Evolutionary conservation across 306 rosid genomes (phyloP).

Genomic region (Canavalia gladiata): DNA sequence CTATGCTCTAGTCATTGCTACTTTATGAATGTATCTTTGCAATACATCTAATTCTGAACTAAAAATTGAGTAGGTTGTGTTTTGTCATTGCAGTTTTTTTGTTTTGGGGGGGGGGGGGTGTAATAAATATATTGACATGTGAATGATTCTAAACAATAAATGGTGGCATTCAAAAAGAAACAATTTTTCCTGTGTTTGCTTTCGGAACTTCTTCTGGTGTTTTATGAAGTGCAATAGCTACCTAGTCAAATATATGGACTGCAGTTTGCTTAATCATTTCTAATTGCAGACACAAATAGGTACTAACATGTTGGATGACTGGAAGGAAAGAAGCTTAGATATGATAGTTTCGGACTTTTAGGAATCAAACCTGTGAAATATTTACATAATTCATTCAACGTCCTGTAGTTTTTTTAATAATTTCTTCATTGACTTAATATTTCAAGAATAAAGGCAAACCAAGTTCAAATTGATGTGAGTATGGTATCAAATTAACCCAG

Average conservation of each 20-base stretch:
- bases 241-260: constrained; percentile 22
- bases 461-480: background rate
- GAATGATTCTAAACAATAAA: background rate
- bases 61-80: constrained; percentile 20
- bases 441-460: background rate
- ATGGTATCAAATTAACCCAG: no score
- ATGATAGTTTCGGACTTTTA: constrained; percentile 16
- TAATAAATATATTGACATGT: no score
- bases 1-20: constrained; percentile 20
- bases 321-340: constrained; percentile 27
- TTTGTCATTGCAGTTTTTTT: background rate
- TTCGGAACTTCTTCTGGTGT: constrained; percentile 5
- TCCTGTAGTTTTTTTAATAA: background rate
- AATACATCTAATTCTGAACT: background rate
- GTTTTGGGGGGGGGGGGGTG: no score
- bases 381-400: constrained; percentile 1
- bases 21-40: constrained; percentile 23
- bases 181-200: background rate
- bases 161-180: background rate
- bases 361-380: constrained; percentile 24
- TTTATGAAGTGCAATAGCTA: constrained; percentile 15
- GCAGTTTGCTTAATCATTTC: constrained; percentile 1
- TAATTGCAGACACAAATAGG: background rate
- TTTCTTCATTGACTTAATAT: background rate
- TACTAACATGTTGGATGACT: constrained; percentile 26